Evolutionary conservation across 1,284 basidiomycete species (phyloP).

Genomic region (Nidula niveotomentosa): DNA sequence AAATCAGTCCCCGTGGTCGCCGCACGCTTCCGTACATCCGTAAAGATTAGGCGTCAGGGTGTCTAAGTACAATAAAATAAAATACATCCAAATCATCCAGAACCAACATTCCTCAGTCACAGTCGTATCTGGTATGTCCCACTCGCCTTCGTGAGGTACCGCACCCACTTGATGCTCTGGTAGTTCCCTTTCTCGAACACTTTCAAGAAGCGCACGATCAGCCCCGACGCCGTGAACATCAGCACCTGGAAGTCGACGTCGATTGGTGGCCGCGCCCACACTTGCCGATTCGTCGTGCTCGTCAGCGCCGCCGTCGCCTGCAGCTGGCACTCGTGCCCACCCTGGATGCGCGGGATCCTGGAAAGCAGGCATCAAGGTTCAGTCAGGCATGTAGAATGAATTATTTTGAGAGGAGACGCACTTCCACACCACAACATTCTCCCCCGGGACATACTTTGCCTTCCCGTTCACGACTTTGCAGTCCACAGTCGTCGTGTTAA

Average conservation of each 20-base stretch:
- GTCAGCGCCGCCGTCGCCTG: constrained; percentile 84
- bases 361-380: constrained; percentile 1
- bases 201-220: constrained; percentile 96
- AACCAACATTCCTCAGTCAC: too few species aligned
- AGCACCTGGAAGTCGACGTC: constrained; percentile 98
- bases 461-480: constrained; percentile 92
- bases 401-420: constrained; percentile 40
- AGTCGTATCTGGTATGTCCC: constrained; percentile 84
- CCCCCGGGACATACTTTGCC: constrained; percentile 95
- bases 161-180: constrained; percentile 91
- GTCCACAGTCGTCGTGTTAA: constrained; percentile 91
- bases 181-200: constrained; percentile 97
- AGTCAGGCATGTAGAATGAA: constrained; percentile 1
- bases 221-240: constrained; percentile 96
- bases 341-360: constrained; percentile 92
- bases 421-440: constrained; percentile 99
- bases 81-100: background rate
- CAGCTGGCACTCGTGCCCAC: constrained; percentile 88
- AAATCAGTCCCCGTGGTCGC: background rate
- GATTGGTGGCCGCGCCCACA: constrained; percentile 97
- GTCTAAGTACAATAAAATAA: background rate
- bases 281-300: constrained; percentile 86
- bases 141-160: constrained; percentile 86
- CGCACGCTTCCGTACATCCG: background rate
- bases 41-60: background rate